Conservation (phyloP, 1,284 basidiomycete genomes). For the Ustilago vetiveriae region DNA sequence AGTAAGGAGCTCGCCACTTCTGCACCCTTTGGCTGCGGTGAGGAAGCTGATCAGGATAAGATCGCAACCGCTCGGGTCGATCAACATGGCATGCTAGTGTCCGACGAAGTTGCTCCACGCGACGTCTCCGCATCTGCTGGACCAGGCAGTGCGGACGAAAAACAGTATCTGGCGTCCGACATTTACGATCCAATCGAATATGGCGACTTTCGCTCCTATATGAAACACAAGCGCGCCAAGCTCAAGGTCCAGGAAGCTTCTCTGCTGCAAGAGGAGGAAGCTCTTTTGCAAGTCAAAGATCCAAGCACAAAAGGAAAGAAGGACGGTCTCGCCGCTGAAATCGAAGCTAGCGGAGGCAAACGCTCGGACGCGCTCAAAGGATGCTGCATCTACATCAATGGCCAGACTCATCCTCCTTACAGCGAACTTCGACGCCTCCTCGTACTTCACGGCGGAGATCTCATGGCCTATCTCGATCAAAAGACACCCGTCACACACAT, state of each 20-base stretch:
- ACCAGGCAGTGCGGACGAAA: constrained; percentile 6
- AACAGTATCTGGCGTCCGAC: constrained; percentile 28
- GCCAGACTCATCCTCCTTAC: constrained; percentile 86
- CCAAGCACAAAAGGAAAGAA: neutral
- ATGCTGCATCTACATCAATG: constrained; percentile 76
- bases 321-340: constrained; percentile 10
- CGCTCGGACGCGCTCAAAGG: constrained; percentile 49
- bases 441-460: constrained; percentile 82
- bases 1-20: neutral
- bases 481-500: constrained; percentile 79
- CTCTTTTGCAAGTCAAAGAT: constrained; percentile 15
- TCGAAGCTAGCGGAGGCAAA: constrained; percentile 20
- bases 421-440: constrained; percentile 84
- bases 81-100: constrained; percentile 28
- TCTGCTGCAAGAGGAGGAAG: constrained; percentile 46
- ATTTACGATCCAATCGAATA: constrained; percentile 80
- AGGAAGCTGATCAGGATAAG: neutral
- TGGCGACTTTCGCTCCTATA: constrained; percentile 85
- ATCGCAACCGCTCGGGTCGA: constrained; percentile 7
- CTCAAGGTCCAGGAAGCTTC: constrained; percentile 59
- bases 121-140: neutral
- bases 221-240: constrained; percentile 88
- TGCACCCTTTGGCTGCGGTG: neutral
- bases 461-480: constrained; percentile 83
- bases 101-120: neutral